Evolutionary conservation across 441 rosid genomes (phyloP).

Genomic region (Populus hybrid): DNA sequence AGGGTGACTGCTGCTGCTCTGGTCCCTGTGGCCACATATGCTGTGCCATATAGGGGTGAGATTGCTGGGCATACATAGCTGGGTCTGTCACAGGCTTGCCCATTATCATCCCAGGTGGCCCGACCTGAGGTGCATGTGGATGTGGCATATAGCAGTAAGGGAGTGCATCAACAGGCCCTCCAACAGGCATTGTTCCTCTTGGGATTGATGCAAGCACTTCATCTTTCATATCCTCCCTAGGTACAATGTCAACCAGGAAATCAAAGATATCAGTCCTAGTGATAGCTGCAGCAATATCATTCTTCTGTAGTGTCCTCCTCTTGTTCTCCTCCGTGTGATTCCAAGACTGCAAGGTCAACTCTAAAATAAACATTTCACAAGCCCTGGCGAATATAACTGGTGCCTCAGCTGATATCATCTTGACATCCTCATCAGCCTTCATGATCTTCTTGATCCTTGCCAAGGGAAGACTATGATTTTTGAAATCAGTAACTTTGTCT

Average conservation of each 20-base stretch:
- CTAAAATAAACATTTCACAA: conserved; percentile 87
- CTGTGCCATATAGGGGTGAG: conserved; percentile 65
- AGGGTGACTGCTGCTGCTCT: conserved; percentile 70
- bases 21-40: conserved; percentile 67
- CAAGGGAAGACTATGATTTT: conserved; percentile 80
- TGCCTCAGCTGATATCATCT: conserved; percentile 92
- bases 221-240: conserved; percentile 70
- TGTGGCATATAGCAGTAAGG: conserved; percentile 74
- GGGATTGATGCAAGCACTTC: conserved; percentile 76
- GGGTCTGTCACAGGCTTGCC: conserved; percentile 77
- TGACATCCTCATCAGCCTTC: conserved; percentile 90
- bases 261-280: conserved; percentile 84
- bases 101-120: conserved; percentile 78
- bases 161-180: conserved; percentile 58
- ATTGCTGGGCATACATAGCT: conserved; percentile 48
- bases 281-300: conserved; percentile 80
- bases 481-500: conserved; percentile 71
- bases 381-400: conserved; percentile 86
- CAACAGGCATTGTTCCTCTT: conserved; percentile 60
- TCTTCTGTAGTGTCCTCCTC: conserved; percentile 81
- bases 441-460: conserved; percentile 92
- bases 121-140: conserved; percentile 59
- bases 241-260: conserved; percentile 78
- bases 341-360: conserved; percentile 79
- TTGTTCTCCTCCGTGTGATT: conserved; percentile 87